Percentiles rank a stretch among this genome's conserved stretches.
Conservation (phyloP, 805 yeast genomes). For the Candida maris region DNA sequence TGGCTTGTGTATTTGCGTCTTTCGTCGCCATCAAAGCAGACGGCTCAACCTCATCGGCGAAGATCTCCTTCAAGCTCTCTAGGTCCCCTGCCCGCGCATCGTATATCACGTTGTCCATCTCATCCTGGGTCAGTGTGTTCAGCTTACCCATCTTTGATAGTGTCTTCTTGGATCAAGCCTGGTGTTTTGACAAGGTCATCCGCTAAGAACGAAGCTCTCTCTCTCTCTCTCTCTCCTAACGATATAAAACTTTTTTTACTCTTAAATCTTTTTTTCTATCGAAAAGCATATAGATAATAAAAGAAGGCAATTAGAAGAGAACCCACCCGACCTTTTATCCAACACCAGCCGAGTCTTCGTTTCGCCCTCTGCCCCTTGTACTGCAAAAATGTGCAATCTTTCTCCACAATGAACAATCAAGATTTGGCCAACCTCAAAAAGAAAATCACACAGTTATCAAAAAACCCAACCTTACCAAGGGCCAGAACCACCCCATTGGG, state of each 20-base stretch:
- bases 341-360: too few species aligned
- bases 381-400: too few species aligned
- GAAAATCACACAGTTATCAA: slow-evolving; percentile 21
- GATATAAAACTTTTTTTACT: background rate
- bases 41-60: slow-evolving; percentile 52
- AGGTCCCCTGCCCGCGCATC: slow-evolving; percentile 89
- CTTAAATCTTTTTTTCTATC: background rate
- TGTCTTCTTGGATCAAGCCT: too few species aligned
- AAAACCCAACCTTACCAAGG: slow-evolving; percentile 23
- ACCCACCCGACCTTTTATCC: too few species aligned
- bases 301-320: too few species aligned
- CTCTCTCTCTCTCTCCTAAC: too few species aligned
- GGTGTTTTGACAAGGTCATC: too few species aligned
- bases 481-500: slow-evolving; percentile 32
- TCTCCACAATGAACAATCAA: slow-evolving; percentile 8
- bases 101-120: slow-evolving; percentile 73
- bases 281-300: too few species aligned
- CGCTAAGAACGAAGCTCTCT: too few species aligned
- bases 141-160: slow-evolving; percentile 23
- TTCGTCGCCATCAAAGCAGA: slow-evolving; percentile 40
- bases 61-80: slow-evolving; percentile 66
- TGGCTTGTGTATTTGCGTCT: slow-evolving; percentile 63
- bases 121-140: slow-evolving; percentile 56
- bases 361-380: too few species aligned
- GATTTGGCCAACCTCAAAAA: slow-evolving; percentile 19